Base-by-base conservation (phyloP, 345 rosid species). In the Hypericum perforatum region DNA sequence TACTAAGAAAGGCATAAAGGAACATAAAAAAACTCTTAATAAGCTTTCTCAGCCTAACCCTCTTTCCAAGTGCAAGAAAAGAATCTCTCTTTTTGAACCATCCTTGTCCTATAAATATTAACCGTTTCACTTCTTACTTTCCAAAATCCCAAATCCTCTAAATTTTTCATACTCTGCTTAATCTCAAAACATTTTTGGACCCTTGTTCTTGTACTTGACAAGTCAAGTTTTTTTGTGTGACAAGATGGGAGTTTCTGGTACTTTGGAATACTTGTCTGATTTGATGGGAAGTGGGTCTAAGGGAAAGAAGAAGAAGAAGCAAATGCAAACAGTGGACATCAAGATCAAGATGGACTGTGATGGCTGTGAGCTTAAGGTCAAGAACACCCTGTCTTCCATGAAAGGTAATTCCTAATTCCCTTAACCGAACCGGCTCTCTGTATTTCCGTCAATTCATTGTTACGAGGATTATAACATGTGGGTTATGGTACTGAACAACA, bases 301-400 rank as follows among this genome's bases (percentile, higher is more conserved):
- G 62, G 75, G 79, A 15, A 64, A 75, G 62, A 76, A 67, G 65
- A 78, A 68, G 22, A 74, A 51, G 81, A 81, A 80, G 70, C 95
- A 77, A 43, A 57, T 76, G 45, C 98, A 85, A 61, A 85, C 89
- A 0, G 91, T 88, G 13, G 98, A 92, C 65, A 83, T 92, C 16
- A 92, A 92, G 76, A 85, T 92, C 51, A 81, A 86, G 60, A 92
- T 92, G 95, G 98, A 92, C 60, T 92, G 98, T 72, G 98, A 88
- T 81, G 98, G 98, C 49, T 92, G 98, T 64, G 98, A 79, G 64
- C 97, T 85, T 51, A 92, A 92, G 71, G 80, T 92, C 74, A 92
- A 80, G 73, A 88, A 88, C 8, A 69, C 90, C 47, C 78, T 92
- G 10, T 80, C 94, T 72, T 88, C 98, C 48, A 48, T 92, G 16